Evolutionary conservation across 2,329 filamentous ascomycete species (phyloP), one percentile per base, ranked within the genome.

Genomic region (Fusarium paranaense): DNA sequence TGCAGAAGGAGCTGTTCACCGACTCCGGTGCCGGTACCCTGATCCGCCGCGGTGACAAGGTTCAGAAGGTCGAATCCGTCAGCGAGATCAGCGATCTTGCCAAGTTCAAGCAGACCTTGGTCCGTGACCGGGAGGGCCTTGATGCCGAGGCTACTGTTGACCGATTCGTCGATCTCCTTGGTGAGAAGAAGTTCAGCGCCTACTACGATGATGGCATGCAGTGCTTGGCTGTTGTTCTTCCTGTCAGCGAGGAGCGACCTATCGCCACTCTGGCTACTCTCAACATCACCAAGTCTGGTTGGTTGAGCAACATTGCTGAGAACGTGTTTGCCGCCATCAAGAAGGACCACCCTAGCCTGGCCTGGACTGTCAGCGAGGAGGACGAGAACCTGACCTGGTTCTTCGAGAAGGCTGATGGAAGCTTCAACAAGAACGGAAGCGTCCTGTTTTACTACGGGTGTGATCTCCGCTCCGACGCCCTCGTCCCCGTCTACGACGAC

Each of bases 361-460:
- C 95, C 73, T 99, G 95, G 96, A 97, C 95, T n/a, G 96, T 98
- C 70, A 96, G 94, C 86, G 93, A 95, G 80, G 93, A 97, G 76
- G 95, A 98, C 78, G 96, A 98, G 88, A 98, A 98, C 82, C 87
- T 98, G 78, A 95, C 95, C 13, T 98, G 96, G 97, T 98, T 98
- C 87, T 97, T 97, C 77, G 95, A 98, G 84, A 98, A 98, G 88
- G 93, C 96, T 11, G 95, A 98, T 77, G 96, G 97, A 66, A 98
- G 94, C 83, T 90, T 98, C 78, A 94, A 93, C 72, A 91, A 92
- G 65, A 91, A 94, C 76, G 95, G 95, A 67, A 94, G 95, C 80
- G 94, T 98, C 42, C 92, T 98, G 80, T 98, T 98, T 88, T 98
- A 96, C 94, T 98, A 97, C 82, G 95, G 95, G 62, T 91, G 97